These are phyloP conservation scores for Dioscorea cayenensis DNA, from an alignment of 116 monocot species.

Conservation along the genomic window DNA sequence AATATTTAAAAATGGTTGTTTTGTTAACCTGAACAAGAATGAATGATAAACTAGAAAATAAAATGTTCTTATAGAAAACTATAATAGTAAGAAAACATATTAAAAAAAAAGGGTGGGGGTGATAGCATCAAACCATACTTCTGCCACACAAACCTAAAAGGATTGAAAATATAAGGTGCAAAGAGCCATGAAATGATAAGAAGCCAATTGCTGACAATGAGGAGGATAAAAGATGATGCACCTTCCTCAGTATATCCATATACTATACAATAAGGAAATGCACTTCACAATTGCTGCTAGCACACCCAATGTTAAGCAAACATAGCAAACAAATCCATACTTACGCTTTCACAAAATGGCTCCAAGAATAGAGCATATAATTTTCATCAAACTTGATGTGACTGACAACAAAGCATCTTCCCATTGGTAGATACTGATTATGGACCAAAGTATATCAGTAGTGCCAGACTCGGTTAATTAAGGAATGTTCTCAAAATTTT, in stretches of 20 bases:
- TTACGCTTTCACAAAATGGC: slow-evolving; percentile 98
- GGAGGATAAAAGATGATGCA: no score
- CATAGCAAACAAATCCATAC: slow-evolving; percentile 11
- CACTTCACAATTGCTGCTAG: not conserved
- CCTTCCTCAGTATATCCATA: slow-evolving; percentile 79
- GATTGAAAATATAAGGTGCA: slow-evolving; percentile 92
- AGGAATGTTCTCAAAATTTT: not conserved
- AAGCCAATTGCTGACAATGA: no score
- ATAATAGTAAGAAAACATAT: slow-evolving; percentile 1
- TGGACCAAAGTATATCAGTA: not conserved
- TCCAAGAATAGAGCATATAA: slow-evolving; percentile 83
- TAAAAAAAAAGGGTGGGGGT: not conserved
- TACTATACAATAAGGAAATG: slow-evolving; percentile 38
- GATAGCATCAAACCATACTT: slow-evolving; percentile 19
- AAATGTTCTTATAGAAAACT: not conserved
- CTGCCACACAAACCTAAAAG: no score
- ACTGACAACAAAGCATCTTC: slow-evolving; percentile 96
- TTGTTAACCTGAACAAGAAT: not conserved
- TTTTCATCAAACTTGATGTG: slow-evolving; percentile 96
- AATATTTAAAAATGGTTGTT: not conserved
- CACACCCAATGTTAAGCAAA: not conserved
- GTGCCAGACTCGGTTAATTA: not conserved
- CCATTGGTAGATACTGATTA: slow-evolving; percentile 81
- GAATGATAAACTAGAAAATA: not conserved
- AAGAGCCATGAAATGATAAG: slow-evolving; percentile 99